These are phyloP conservation scores for Aspergillus nidulans DNA, from an alignment of 495 filamentous ascomycete genomes.

Conservation along the genomic window DNA sequence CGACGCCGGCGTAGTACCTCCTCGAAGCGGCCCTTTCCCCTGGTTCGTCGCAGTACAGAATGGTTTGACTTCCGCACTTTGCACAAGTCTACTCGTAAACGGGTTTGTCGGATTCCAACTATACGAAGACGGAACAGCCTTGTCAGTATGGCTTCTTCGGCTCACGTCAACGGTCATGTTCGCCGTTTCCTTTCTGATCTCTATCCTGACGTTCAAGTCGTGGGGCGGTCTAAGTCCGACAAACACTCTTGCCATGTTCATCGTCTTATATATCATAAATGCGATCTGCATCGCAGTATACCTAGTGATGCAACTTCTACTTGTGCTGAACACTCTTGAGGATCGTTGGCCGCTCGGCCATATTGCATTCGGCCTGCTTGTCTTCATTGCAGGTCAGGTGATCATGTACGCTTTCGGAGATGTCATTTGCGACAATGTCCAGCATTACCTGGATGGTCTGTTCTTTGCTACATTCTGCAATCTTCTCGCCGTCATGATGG, in stretches of 20 bases:
- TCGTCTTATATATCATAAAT: constrained; percentile 88
- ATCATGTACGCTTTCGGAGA: constrained; percentile 86
- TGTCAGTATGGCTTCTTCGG: constrained; percentile 92
- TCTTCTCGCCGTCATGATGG: constrained; percentile 96
- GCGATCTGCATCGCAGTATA: constrained; percentile 83
- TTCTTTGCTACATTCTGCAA: constrained; percentile 96
- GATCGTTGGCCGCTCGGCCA: constrained; percentile 95
- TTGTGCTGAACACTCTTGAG: constrained; percentile 86
- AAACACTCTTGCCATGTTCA: constrained; percentile 84
- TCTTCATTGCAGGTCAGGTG: constrained; percentile 91
- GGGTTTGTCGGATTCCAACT: constrained; percentile 98
- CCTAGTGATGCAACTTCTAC: constrained; percentile 77
- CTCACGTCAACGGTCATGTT: constrained; percentile 75
- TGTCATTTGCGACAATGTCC: constrained; percentile 75
- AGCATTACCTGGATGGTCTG: constrained; percentile 91
- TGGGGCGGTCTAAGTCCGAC: constrained; percentile 83
- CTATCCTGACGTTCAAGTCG: constrained; percentile 87
- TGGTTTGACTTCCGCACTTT: constrained; percentile 84
- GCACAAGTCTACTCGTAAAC: constrained; percentile 89
- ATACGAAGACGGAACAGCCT: constrained; percentile 94
- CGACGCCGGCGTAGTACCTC: constrained; percentile 89
- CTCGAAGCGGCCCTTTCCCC: constrained; percentile 71
- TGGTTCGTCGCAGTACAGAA: constrained; percentile 90
- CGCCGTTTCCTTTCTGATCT: constrained; percentile 77
- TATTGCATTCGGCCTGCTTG: constrained; percentile 86